Base-by-base conservation (phyloP, 805 yeast species). In the Metschnikowia bowlesiae region DNA sequence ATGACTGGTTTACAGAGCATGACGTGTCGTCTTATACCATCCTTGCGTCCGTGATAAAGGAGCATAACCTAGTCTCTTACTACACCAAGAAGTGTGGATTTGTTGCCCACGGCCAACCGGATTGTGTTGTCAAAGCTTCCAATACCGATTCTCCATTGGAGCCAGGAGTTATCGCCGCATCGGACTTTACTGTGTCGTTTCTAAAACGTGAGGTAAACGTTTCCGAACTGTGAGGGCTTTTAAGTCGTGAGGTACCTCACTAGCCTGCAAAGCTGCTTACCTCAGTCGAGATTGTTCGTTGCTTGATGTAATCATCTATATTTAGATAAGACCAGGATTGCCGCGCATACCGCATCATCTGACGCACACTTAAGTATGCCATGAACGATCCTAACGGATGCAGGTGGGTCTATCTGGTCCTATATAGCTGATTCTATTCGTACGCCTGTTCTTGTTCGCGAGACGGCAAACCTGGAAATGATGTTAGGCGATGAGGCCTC, bases 21-120 rank as follows among this genome's bases (percentile, higher is more conserved):
- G 59, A 9, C 37, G 28, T 46, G 4, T 37, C 52, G 0, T 61
- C 53, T 10, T 46, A 75, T 16, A 55, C 66, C 6, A 26, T 71
- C 6, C 59, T 62, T 51, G 78, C 78, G 0, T 69, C 68, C 31
- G 80, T 75, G 22, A 74, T 82, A 26, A 67, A 66, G 11, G 80
- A 79, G 49, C 87, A 82, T 62, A 57, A 71, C 6, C 62, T 82
- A 43, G 75, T 68, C 2, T 67, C 62, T 2, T 81, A 73, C 60
- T 82, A 82, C 55, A 58, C 62, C 4, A 51, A 59, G 1, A 64
- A 65, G 26, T 71, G 78, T 49, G 73, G 75, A 0, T 82, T 76
- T 51, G 44, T 10, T 1, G 59, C 56, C 31, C 55, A 66, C 0
- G 62, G 51, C 2, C 59, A 61, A 11, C 55, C 61, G 4, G 70